A percentile compares a stretch with the other conserved stretches of the same genome.
Conservation (phyloP, 768 basidiomycete species). For the Naganishia vaughanmartiniae region DNA sequence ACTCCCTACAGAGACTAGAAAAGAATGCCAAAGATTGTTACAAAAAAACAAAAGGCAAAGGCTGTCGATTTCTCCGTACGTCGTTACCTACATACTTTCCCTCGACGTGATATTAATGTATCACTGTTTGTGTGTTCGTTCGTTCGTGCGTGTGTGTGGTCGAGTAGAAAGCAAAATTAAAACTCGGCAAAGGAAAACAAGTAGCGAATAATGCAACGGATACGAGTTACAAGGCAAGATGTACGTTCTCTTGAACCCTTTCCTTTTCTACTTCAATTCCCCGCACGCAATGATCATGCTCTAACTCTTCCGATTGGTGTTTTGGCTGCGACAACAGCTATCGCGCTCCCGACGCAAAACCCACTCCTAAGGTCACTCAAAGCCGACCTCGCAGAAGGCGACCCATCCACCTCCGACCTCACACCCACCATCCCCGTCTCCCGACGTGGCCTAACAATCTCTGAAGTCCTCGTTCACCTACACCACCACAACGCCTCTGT, state of each 20-base stretch:
- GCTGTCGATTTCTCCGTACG: slow-evolving; percentile 78
- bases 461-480: slow-evolving; percentile 71
- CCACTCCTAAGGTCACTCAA: slow-evolving; percentile 42
- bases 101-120: too few species aligned
- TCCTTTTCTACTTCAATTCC: not conserved
- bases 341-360: slow-evolving; percentile 81
- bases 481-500: slow-evolving; percentile 79
- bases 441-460: slow-evolving; percentile 68
- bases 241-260: slow-evolving; percentile 57
- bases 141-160: too few species aligned
- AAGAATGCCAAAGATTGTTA: slow-evolving; percentile 72
- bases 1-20: not conserved
- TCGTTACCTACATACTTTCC: slow-evolving; percentile 6
- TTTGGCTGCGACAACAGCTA: slow-evolving; percentile 60
- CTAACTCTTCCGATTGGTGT: too few species aligned
- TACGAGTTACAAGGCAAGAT: slow-evolving; percentile 91
- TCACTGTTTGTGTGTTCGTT: too few species aligned
- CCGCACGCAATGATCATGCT: not conserved
- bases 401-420: not conserved
- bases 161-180: slow-evolving; percentile 85
- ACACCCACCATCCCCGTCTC: slow-evolving; percentile 62
- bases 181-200: slow-evolving; percentile 92
- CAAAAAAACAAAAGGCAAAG: slow-evolving; percentile 82
- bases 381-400: not conserved
- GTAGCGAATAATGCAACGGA: slow-evolving; percentile 78